Evolutionary conservation across 768 basidiomycete genomes (phyloP).

Genomic region (Calocybe gangraenosa): DNA sequence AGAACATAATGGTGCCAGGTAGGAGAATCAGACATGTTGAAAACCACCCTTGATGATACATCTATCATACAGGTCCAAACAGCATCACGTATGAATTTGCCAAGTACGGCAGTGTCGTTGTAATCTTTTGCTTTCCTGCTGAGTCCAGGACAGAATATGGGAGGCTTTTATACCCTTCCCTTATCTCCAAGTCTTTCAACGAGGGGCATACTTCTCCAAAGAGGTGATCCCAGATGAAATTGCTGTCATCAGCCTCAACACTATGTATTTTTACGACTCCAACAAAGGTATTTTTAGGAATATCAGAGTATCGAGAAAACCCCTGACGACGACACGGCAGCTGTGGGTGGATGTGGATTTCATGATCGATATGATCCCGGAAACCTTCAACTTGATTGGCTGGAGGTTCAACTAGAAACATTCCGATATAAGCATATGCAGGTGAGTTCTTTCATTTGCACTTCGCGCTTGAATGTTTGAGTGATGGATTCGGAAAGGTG

Average conservation of each 20-base stretch:
- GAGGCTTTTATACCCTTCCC: conserved; percentile 73
- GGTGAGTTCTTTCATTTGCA: conserved; percentile 38
- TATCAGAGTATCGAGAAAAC: conserved; percentile 4
- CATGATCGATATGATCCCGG: conserved; percentile 74
- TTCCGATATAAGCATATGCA: conserved; percentile 73
- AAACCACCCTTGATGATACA: conserved; percentile 9
- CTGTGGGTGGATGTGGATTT: conserved; percentile 70
- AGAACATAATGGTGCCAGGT: conserved; percentile 72
- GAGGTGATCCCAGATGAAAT: conserved; percentile 76
- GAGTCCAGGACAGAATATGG: conserved; percentile 62
- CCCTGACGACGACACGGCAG: conserved; percentile 32
- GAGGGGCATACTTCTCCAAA: conserved; percentile 80
- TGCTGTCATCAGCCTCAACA: conserved; percentile 83
- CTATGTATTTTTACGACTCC: conserved; percentile 87
- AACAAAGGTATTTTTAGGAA: conserved; percentile 61
- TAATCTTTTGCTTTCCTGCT: conserved; percentile 8
- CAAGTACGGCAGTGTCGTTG: conserved; percentile 41
- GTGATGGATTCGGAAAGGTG: conserved; percentile 24
- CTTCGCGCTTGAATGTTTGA: conserved; percentile 1
- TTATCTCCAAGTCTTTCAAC: conserved; percentile 75
- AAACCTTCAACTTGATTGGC: conserved; percentile 85
- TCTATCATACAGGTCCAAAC: conserved; percentile 51
- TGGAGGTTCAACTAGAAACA: conserved; percentile 74
- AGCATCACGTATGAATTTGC: conserved; percentile 64
- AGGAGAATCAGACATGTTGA: conserved; percentile 9